These are phyloP conservation scores for Lasiodiplodia sp. DNA, from an alignment of 2,329 filamentous ascomycete species.

Conservation along the genomic window DNA sequence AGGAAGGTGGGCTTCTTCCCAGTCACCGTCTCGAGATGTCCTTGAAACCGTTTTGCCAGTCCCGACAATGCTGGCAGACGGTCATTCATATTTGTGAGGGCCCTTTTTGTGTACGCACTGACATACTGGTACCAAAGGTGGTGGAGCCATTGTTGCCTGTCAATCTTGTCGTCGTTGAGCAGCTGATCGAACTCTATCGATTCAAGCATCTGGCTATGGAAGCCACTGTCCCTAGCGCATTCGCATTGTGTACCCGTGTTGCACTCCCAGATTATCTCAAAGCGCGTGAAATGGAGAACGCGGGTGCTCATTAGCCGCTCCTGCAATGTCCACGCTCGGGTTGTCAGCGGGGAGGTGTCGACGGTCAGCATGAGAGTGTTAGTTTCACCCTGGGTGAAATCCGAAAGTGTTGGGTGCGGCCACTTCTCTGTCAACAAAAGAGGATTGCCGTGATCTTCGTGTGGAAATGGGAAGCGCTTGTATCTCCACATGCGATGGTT, in stretches of 20 bases:
- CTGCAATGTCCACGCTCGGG: background rate
- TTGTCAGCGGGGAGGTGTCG: background rate
- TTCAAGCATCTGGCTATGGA: background rate
- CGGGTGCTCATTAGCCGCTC: background rate
- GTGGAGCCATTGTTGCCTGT: background rate
- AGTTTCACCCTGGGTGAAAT: background rate
- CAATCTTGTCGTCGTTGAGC: background rate
- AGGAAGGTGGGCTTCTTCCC: background rate
- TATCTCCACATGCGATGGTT: background rate
- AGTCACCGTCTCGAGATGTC: background rate
- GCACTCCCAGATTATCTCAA: conserved; percentile 1
- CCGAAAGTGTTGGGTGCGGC: background rate
- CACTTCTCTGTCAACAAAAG: background rate
- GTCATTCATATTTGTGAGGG: background rate
- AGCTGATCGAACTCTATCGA: background rate
- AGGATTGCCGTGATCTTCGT: background rate
- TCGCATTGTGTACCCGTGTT: conserved; percentile 1
- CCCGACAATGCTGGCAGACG: background rate
- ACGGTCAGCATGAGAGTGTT: background rate
- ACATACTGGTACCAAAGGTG: background rate
- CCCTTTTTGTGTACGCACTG: background rate
- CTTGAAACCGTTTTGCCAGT: background rate
- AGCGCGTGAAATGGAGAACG: background rate
- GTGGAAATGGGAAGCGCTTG: background rate
- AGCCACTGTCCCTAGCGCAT: background rate